Evolutionary conservation across 2,329 filamentous ascomycete genomes (phyloP).

Genomic region (Penicillium hordei): DNA sequence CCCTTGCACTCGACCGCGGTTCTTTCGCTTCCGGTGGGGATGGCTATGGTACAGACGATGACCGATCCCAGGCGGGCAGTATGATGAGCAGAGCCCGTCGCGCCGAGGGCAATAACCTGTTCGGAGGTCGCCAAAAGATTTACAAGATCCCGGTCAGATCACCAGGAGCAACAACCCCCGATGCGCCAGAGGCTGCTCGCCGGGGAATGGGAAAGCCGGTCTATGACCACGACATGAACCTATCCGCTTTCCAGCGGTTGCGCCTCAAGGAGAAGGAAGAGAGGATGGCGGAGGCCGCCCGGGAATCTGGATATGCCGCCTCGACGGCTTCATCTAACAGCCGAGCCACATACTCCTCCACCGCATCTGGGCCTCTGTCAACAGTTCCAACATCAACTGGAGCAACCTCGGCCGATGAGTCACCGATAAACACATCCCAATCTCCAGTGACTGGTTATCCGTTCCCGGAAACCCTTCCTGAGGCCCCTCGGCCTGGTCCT

Average conservation of each 20-base stretch:
- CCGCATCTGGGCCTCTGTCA: slow-evolving; percentile 68
- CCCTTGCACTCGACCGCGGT: slow-evolving; percentile 60
- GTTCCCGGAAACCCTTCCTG: slow-evolving; percentile 22
- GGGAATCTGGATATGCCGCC: slow-evolving; percentile 48
- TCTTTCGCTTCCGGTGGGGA: slow-evolving; percentile 65
- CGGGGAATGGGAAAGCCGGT: slow-evolving; percentile 62
- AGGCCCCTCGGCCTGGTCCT: slow-evolving; percentile 26
- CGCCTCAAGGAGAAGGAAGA: slow-evolving; percentile 55
- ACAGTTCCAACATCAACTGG: slow-evolving; percentile 77
- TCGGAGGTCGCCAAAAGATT: slow-evolving; percentile 93
- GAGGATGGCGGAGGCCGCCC: slow-evolving; percentile 42
- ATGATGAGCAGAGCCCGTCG: slow-evolving; percentile 84
- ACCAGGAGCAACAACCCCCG: slow-evolving; percentile 28
- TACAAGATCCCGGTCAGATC: slow-evolving; percentile 72
- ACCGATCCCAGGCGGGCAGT: slow-evolving; percentile 60
- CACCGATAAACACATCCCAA: slow-evolving; percentile 49
- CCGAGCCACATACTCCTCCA: slow-evolving; percentile 81
- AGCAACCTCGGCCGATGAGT: slow-evolving; percentile 80
- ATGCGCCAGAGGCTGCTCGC: slow-evolving; percentile 35
- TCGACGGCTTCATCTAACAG: slow-evolving; percentile 69
- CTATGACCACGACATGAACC: slow-evolving; percentile 82
- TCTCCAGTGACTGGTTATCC: slow-evolving; percentile 17
- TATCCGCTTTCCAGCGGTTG: slow-evolving; percentile 81
- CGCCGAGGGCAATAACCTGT: slow-evolving; percentile 85
- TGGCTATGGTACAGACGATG: slow-evolving; percentile 62